These are phyloP conservation scores for Dendrothele bispora DNA, from an alignment of 768 basidiomycete genomes.

Conservation along the genomic window DNA sequence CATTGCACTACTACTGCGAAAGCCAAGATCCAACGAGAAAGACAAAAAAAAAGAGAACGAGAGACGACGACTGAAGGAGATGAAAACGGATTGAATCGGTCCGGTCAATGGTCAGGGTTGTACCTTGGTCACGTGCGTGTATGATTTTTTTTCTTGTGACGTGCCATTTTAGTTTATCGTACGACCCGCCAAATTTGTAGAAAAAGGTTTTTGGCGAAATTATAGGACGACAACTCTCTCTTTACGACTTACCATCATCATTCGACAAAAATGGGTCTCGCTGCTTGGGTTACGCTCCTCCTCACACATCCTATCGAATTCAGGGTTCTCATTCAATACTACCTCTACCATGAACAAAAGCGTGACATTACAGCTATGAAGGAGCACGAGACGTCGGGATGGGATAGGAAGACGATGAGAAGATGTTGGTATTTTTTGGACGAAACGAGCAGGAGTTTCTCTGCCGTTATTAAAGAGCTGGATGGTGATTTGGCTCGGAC, in stretches of 20 bases:
- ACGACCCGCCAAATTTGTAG: too few species aligned
- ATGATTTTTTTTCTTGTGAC: too few species aligned
- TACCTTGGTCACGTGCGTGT: too few species aligned
- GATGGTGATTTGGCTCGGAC: slow-evolving; percentile 93
- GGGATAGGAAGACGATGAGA: slow-evolving; percentile 84
- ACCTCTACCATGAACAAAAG: slow-evolving; percentile 75
- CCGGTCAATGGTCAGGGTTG: too few species aligned
- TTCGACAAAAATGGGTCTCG: slow-evolving; percentile 50
- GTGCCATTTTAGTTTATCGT: too few species aligned
- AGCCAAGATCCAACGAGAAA: too few species aligned
- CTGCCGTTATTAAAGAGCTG: slow-evolving; percentile 92
- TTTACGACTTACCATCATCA: not conserved
- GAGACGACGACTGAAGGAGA: too few species aligned
- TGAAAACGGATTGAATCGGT: too few species aligned
- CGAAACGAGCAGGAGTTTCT: slow-evolving; percentile 84
- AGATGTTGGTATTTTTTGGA: slow-evolving; percentile 91
- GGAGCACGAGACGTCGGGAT: slow-evolving; percentile 81
- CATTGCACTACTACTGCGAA: too few species aligned
- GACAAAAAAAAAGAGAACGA: too few species aligned
- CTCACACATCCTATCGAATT: slow-evolving; percentile 85
- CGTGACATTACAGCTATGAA: slow-evolving; percentile 77
- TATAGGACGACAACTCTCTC: too few species aligned
- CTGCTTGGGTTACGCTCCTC: slow-evolving; percentile 64
- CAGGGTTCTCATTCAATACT: slow-evolving; percentile 79
- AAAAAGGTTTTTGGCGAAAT: too few species aligned